Base-by-base conservation (phyloP, 352 stramenopile species). In the Aphanomyces invadans region DNA sequence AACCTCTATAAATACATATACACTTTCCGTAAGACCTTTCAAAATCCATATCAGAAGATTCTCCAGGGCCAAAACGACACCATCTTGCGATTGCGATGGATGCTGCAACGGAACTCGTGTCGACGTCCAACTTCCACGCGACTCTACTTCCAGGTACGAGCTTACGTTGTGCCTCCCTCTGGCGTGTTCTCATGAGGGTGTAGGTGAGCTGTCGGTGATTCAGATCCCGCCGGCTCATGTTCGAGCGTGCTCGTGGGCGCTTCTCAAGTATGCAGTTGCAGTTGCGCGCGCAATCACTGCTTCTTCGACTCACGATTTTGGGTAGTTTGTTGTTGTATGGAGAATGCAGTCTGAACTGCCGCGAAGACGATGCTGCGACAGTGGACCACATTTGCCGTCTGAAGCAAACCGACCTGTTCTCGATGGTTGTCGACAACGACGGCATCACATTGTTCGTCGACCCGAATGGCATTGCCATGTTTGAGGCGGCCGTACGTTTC, bases 101-200 rank as follows among this genome's bases (percentile, higher is more conserved):
- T 19, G 21, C 23, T 19, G 25, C 61, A 11, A 93, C 90, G 82
- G 84, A 93, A 69, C 90, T 93, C 61, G 83, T 94, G 29, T 92
- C 86, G 51, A 94, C 86, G 39, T 92, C 86, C 74, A 94, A 94
- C 74, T 92, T 94, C 72, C 86, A 94, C 72, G 86, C 86, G 42
- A 94, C 85, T 68, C 70, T 94, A 64, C 77, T 94, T 57, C 75
- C 78, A 77, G 83, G 85, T 90, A 52, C 76, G 72, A 68, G 10
- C 7, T 2, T 1, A 1, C 12, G 0, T 25, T 25, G 21, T 56
- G 25, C 32, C 19, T 54, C 2, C 29, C 21, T 12, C 7, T 21
- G 12, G 4, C 11, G 25, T 59, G 49, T 29, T 54, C 29, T 65
- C 57, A 5, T 26, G 36, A 11, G 10, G 25, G 32, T 73, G 28